phyloP scores from a whole-genome alignment of 2,329 filamentous ascomycete species.

The Cercospora zeae-maydis region DNA sequence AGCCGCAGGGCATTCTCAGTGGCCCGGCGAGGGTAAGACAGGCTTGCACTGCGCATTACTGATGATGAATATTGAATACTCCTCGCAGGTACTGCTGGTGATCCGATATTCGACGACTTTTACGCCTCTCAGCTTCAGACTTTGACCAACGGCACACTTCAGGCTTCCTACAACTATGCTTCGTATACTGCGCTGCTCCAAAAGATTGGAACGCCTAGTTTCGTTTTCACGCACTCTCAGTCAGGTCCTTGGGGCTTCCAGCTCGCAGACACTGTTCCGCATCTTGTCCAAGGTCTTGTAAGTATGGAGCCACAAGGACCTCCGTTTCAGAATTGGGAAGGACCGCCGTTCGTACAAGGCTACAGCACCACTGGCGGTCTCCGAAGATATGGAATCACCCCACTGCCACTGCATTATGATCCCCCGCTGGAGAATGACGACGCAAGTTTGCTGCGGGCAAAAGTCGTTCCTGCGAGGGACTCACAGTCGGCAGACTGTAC shows the following conservation, averaged over 20 bases:
- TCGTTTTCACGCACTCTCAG: slow-evolving; percentile 52
- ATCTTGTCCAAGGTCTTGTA: slow-evolving; percentile 49
- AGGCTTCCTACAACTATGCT: slow-evolving; percentile 24
- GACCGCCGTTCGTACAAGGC: slow-evolving; percentile 11
- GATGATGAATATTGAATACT: not conserved
- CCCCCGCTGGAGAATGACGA: slow-evolving; percentile 30
- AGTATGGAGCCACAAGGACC: slow-evolving; percentile 54
- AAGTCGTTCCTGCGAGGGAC: slow-evolving; percentile 27
- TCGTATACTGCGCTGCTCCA: slow-evolving; percentile 31
- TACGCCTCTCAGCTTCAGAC: slow-evolving; percentile 45
- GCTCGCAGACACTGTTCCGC: slow-evolving; percentile 49
- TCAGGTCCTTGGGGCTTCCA: slow-evolving; percentile 47
- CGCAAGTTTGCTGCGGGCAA: slow-evolving; percentile 26
- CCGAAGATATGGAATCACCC: slow-evolving; percentile 37
- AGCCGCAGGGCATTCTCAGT: slow-evolving; percentile 45
- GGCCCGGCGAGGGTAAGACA: slow-evolving; percentile 34
- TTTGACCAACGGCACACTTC: slow-evolving; percentile 35
- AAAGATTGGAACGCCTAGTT: slow-evolving; percentile 43
- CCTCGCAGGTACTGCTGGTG: slow-evolving; percentile 36
- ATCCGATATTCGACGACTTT: slow-evolving; percentile 50
- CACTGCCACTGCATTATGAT: slow-evolving; percentile 35
- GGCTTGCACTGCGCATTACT: not conserved
- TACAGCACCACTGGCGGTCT: slow-evolving; percentile 16
- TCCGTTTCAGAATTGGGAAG: slow-evolving; percentile 41
- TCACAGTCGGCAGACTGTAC: slow-evolving; percentile 37